phyloP scores from a whole-genome alignment of 208 protist genomes.

The Trypanosoma mega region DNA sequence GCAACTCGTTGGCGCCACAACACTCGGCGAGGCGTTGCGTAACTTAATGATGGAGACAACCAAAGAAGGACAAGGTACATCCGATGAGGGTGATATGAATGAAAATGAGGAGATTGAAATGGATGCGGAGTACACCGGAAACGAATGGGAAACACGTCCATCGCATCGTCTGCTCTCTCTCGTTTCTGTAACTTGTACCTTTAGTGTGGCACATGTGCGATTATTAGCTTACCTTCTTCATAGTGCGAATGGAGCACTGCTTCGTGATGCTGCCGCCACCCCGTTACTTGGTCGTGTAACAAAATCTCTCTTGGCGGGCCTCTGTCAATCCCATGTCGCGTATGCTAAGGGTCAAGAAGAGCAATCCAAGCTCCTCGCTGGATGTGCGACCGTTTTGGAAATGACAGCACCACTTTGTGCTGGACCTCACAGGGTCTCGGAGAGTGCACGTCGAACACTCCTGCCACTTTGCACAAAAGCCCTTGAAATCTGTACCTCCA shows the following conservation, averaged over 20 bases:
- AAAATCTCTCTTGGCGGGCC: no score
- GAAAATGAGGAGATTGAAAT: constrained; percentile 11
- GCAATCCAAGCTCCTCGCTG: constrained; percentile 6
- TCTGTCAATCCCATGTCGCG: no score
- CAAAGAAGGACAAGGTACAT: constrained; percentile 22
- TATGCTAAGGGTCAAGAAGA: neutral
- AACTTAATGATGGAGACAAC: constrained; percentile 47
- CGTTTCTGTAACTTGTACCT: constrained; percentile 35
- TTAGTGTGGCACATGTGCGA: constrained; percentile 29
- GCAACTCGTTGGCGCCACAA: constrained; percentile 30
- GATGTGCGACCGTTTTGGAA: constrained; percentile 47
- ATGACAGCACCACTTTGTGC: constrained; percentile 64
- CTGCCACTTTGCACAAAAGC: constrained; percentile 7
- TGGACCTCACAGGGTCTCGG: neutral
- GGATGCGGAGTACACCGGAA: neutral
- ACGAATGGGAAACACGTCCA: constrained; percentile 26
- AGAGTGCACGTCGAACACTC: constrained; percentile 1
- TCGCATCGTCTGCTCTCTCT: constrained; percentile 57
- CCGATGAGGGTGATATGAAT: constrained; percentile 2
- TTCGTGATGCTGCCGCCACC: constrained; percentile 38
- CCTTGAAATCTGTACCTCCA: constrained; percentile 14
- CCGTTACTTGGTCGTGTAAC: constrained; percentile 29
- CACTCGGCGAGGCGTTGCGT: constrained; percentile 33
- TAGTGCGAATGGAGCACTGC: constrained; percentile 46
- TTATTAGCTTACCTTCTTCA: constrained; percentile 40